Evolutionary conservation across 345 rosid species (phyloP), one percentile per base, ranked within the genome.

Genomic region (Melaleuca alternifolia): DNA sequence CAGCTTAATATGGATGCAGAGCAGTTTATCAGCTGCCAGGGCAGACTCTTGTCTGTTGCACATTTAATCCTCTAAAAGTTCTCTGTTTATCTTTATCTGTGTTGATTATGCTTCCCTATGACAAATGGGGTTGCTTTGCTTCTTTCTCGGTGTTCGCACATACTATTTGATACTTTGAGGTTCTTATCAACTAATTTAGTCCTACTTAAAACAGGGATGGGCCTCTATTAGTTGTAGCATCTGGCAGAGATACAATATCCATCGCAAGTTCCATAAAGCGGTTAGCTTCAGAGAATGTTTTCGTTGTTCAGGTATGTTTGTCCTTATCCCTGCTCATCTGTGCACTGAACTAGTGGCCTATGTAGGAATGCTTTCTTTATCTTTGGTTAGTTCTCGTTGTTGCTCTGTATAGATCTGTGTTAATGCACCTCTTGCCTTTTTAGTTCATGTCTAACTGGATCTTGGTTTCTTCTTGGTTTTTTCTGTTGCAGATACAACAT

Each of bases 221-320:
- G 84, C 99, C 99, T 52, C 86, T 96, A 84, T 89, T 97, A 91
- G 98, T 97, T 52, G 92, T 96, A 88, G 99, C 99, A 83, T 94
- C 96, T 82, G 99, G 99, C 75, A 93, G 99, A 92, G 99, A 97
- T 89, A 96, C 99, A 51, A 88, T 94, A 88, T 95, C 99, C 87
- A 86, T 92, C 87, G 95, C 98, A 87, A 96, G 98, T 92, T 97
- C 98, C 81, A 95, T 97, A 90, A 95, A 93, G 88, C 93, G 94
- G 71, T 88, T 94, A 82, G 99, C 99, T 76, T 93, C 98, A 53
- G 95, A 96, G 84, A 94, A 93, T 51, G 98, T 95, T 85, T 97
- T 97, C 82, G 96, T 97, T 84, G 91, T 97, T 88, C 99, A 97
- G 99, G 99, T 97, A 83, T 88, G 86, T 77, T 57, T 50, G 57